A percentile compares a stretch with the other conserved stretches of the same genome.
phyloP scores from a whole-genome alignment of 2,329 filamentous ascomycete species.

The Pseudogymnoascus sp. region DNA sequence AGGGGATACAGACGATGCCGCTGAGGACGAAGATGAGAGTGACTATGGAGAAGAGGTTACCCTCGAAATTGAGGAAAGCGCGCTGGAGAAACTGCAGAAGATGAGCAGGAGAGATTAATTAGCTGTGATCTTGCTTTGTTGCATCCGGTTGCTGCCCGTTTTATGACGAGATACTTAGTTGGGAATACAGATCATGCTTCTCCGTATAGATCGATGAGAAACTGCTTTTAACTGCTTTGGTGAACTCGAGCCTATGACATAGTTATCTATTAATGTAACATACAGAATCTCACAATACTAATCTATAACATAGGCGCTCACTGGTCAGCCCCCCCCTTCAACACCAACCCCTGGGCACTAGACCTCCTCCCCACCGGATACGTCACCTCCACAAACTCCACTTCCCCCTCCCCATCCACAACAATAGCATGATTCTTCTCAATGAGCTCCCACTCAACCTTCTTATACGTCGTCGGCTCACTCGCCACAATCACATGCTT shows the following conservation, averaged over 20 bases:
- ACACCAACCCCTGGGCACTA: neutral
- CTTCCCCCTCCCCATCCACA: constrained; percentile 29
- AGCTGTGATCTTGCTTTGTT: neutral
- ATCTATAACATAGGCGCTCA: neutral
- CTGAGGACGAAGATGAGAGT: neutral
- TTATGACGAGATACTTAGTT: neutral
- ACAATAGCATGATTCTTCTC: constrained; percentile 37
- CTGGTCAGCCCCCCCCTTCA: no score
- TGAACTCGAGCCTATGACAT: neutral
- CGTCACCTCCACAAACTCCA: neutral
- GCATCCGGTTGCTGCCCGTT: neutral
- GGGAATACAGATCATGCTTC: neutral
- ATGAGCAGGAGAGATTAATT: neutral
- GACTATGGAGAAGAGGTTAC: neutral
- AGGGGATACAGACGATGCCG: neutral
- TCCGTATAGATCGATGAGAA: neutral
- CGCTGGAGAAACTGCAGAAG: neutral
- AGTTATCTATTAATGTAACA: neutral
- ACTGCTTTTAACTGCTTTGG: neutral
- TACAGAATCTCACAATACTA: neutral
- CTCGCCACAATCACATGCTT: constrained; percentile 45
- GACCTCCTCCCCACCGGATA: neutral
- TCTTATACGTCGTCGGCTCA: constrained; percentile 45
- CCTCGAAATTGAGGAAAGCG: neutral
- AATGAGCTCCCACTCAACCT: constrained; percentile 43